Percentiles rank a stretch among this genome's conserved stretches.
Evolutionary conservation across 331 rosid genomes (phyloP).

Genomic region (Saraca asoca): DNA sequence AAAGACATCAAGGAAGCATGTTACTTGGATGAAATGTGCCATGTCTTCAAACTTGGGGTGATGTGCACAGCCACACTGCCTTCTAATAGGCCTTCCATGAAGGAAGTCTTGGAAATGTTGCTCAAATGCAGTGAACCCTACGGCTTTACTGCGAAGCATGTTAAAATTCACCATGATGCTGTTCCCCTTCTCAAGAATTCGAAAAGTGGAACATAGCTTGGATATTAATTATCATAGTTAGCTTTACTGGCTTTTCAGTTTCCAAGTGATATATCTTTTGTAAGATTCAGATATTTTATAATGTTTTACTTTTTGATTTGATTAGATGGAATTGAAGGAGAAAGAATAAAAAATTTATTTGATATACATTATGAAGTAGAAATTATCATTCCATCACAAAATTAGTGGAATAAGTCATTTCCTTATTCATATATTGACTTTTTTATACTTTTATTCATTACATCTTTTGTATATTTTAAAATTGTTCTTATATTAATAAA

Average conservation of each 20-base stretch:
- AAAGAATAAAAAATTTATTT: no score
- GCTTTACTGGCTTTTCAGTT: constrained; percentile 3
- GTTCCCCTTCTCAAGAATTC: constrained; percentile 62
- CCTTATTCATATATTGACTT: no score
- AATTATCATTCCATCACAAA: no score
- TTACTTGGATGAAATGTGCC: constrained; percentile 58
- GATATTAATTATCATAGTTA: constrained; percentile 32
- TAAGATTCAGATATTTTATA: no score
- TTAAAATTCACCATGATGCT: constrained; percentile 11
- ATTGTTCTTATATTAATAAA: no score
- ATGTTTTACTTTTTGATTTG: no score
- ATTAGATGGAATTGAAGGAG: no score
- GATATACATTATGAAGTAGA: no score
- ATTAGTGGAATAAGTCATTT: no score
- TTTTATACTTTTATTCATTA: constrained; percentile 25
- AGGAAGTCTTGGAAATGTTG: constrained; percentile 54
- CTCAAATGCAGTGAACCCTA: constrained; percentile 23
- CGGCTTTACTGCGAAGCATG: constrained; percentile 35
- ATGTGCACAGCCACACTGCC: constrained; percentile 58
- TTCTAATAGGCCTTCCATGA: constrained; percentile 66
- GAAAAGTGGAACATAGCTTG: constrained; percentile 23
- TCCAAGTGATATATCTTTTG: no score
- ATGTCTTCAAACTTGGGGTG: constrained; percentile 64
- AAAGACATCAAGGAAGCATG: constrained; percentile 50
- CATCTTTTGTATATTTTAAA: no score